phyloP scores from a whole-genome alignment of 2,329 filamentous ascomycete species.

The Aureobasidium sp. region DNA sequence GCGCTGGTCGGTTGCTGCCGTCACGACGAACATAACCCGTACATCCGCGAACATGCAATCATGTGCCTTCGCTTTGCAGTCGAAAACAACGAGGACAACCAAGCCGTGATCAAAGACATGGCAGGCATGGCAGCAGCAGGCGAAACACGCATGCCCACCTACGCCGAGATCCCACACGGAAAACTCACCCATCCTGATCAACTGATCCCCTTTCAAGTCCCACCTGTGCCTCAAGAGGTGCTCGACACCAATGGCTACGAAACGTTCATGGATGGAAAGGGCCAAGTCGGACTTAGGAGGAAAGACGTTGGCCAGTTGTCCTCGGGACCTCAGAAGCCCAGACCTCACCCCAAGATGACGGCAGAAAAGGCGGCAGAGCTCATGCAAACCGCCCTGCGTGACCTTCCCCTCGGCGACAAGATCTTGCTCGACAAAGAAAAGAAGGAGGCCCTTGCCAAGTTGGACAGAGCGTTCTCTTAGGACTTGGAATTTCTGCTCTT shows the following conservation, averaged over 20 bases:
- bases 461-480: slow-evolving; percentile 31
- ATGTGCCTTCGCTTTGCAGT: slow-evolving; percentile 73
- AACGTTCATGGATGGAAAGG: slow-evolving; percentile 44
- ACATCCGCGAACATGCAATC: slow-evolving; percentile 84
- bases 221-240: slow-evolving; percentile 39
- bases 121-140: slow-evolving; percentile 20
- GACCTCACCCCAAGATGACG: slow-evolving; percentile 27
- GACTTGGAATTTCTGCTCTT: not conserved
- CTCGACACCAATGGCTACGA: slow-evolving; percentile 44
- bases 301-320: slow-evolving; percentile 25
- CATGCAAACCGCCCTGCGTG: slow-evolving; percentile 42
- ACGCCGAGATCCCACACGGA: slow-evolving; percentile 10
- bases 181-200: slow-evolving; percentile 15
- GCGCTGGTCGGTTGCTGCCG: slow-evolving; percentile 81
- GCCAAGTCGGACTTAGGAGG: slow-evolving; percentile 41
- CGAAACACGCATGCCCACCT: slow-evolving; percentile 7
- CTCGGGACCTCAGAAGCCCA: slow-evolving; percentile 1
- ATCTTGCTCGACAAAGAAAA: slow-evolving; percentile 35
- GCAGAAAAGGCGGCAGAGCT: slow-evolving; percentile 39
- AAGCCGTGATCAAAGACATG: slow-evolving; percentile 62
- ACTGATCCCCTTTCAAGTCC: slow-evolving; percentile 8
- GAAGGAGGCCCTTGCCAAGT: slow-evolving; percentile 38
- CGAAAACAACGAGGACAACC: slow-evolving; percentile 64
- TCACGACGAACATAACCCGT: slow-evolving; percentile 89
- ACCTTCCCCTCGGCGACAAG: slow-evolving; percentile 35